A percentile compares a stretch with the other conserved stretches of the same genome.
phyloP scores from a whole-genome alignment of 495 filamentous ascomycete genomes.

The Schizothecium vesticola region DNA sequence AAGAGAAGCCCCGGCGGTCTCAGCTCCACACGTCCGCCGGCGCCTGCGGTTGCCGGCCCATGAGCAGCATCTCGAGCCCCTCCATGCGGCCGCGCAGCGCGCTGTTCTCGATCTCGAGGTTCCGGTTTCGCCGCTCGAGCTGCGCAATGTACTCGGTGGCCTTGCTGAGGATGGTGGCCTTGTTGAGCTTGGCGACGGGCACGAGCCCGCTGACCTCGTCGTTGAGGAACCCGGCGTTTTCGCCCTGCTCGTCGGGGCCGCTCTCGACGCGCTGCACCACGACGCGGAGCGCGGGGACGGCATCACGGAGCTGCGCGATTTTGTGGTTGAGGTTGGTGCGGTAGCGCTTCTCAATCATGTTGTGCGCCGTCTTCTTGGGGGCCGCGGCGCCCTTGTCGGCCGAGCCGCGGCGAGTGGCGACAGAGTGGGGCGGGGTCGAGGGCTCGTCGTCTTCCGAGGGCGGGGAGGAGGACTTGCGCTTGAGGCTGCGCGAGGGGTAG shows the following conservation, averaged over 20 bases:
- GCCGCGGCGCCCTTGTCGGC: slow-evolving; percentile 5
- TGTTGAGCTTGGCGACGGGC: slow-evolving; percentile 24
- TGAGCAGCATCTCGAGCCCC: slow-evolving; percentile 53
- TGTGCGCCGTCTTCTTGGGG: slow-evolving; percentile 39
- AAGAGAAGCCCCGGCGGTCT: neutral
- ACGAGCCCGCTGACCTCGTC: slow-evolving; percentile 12
- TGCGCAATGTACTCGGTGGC: slow-evolving; percentile 87
- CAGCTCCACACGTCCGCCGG: slow-evolving; percentile 4
- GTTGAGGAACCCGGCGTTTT: slow-evolving; percentile 16
- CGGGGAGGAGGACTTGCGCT: slow-evolving; percentile 26
- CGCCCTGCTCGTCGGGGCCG: neutral
- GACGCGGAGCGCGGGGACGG: slow-evolving; percentile 38
- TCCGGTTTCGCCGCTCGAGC: slow-evolving; percentile 69
- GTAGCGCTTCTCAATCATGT: slow-evolving; percentile 47
- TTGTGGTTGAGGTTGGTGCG: slow-evolving; percentile 49
- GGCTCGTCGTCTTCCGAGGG: slow-evolving; percentile 13
- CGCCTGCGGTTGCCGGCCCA: slow-evolving; percentile 6
- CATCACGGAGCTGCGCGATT: slow-evolving; percentile 43
- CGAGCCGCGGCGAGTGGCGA: neutral
- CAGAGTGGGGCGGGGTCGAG: slow-evolving; percentile 5
- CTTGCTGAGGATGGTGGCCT: slow-evolving; percentile 74
- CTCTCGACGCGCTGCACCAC: slow-evolving; percentile 24
- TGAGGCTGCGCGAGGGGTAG: slow-evolving; percentile 21
- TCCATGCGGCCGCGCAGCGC: slow-evolving; percentile 60
- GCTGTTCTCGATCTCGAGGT: slow-evolving; percentile 67